A percentile compares a stretch with the other conserved stretches of the same genome.
These are phyloP conservation scores for Beauveria scarabaeidicola DNA, from an alignment of 2,329 filamentous ascomycete species.

Conservation along the genomic window DNA sequence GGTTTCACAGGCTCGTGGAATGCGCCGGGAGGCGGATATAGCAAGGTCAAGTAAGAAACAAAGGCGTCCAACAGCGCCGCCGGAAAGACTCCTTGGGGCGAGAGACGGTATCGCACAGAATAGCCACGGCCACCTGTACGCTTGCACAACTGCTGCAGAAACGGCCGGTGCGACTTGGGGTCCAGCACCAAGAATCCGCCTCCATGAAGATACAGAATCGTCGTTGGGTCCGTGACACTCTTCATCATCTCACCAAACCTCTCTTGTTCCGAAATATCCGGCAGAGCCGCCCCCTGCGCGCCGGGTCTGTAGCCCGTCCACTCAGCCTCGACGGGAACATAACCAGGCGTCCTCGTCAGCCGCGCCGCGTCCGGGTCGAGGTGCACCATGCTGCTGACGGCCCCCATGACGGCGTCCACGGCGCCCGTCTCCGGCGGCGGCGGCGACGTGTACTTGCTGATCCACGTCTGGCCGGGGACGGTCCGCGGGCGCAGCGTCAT, in stretches of 20 bases:
- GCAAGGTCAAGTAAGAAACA: conserved; percentile 61
- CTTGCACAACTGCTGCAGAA: conserved; percentile 54
- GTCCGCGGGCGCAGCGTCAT: conserved; percentile 54
- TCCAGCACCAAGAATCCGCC: conserved; percentile 68
- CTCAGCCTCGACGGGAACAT: conserved; percentile 56
- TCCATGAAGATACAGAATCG: conserved; percentile 67
- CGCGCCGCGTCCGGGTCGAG: conserved; percentile 10
- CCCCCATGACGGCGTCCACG: conserved; percentile 47
- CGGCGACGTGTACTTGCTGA: conserved; percentile 60
- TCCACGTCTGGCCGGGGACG: conserved; percentile 74
- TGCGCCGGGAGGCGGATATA: conserved; percentile 62
- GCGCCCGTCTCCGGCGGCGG: conserved; percentile 48
- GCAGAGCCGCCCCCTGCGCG: conserved; percentile 42
- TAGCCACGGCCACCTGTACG: conserved; percentile 60
- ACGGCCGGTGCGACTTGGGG: conserved; percentile 54
- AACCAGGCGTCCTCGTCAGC: conserved; percentile 35
- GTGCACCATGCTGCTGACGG: conserved; percentile 33
- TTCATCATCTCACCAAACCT: conserved; percentile 60
- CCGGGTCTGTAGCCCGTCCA: conserved; percentile 63
- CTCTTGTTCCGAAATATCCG: conserved; percentile 50
- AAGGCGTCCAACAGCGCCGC: conserved; percentile 65
- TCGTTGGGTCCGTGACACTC: conserved; percentile 54
- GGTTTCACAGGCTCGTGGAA: conserved; percentile 58
- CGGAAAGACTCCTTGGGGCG: conserved; percentile 68
- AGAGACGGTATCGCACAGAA: conserved; percentile 65